Evolutionary conservation across 2,329 filamentous ascomycete species (phyloP), one percentile per base, ranked within the genome.

Genomic region (Trichoderma koningiopsis): DNA sequence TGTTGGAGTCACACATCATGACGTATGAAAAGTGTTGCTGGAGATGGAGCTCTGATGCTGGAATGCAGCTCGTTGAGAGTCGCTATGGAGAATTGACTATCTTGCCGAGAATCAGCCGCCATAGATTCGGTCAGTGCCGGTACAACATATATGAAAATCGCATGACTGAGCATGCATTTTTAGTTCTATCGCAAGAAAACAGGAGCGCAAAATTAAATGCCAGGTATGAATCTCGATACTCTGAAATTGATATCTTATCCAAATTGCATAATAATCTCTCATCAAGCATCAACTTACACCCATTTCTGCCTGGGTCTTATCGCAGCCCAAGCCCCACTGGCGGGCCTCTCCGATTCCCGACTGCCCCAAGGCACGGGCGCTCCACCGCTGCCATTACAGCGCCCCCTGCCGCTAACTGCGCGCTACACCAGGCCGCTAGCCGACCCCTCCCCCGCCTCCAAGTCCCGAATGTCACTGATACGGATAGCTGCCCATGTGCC

Each of bases 291-390:
- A 24, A 52, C 19, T 49, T n/a, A 24, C 35, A n/a, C 4, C 37
- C 14, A 3, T 35, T 43, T 27, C 57, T 27, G 35, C 57, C 22
- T 49, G n/a, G 57, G 24, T 37, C 49, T 56, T 64, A 64, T 64
- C 49, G 40, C 40, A 43, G 40, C 16, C 40, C 37, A 40, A 64
- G 49, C 33, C 5, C 61, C 52, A 53, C 59, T 35, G 31, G 33
- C 61, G 64, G 64, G 27, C 53, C 64, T 67, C 64, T 67, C 64
- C 64, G 64, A 67, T 52, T 29, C 64, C 64, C 64, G 64, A 67
- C 52, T 47, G 24, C 35, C 49, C 49, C 8, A 52, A 27, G 7
- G 27, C 29, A 52, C 37, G 1, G 33, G 49, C 16, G 33, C 63
- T 56, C 61, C 61, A 55, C 61, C 35, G 43, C 62, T 53, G 33